phyloP scores from a whole-genome alignment of 108 stramenopile genomes.

The Conticribra guillardii region DNA sequence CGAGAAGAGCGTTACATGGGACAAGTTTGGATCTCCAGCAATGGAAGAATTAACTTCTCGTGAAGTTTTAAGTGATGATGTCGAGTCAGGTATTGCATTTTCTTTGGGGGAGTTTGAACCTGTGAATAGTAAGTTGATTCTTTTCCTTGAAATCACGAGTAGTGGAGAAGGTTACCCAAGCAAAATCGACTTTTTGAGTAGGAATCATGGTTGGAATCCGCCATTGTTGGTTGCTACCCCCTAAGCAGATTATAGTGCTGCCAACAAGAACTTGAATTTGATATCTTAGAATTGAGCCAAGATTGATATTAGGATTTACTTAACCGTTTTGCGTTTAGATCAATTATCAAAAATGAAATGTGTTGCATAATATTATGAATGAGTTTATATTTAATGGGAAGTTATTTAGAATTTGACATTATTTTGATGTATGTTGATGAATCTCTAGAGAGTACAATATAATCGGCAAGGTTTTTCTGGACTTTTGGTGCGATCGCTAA shows the following conservation, averaged over 20 bases:
- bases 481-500: too few relatives aligned
- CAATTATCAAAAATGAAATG: too few relatives aligned
- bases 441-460: too few relatives aligned
- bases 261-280: too few relatives aligned
- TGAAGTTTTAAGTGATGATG: background rate
- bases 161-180: constrained; percentile 10
- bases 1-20: constrained; percentile 21
- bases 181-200: constrained; percentile 14
- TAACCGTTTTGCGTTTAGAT: too few relatives aligned
- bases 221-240: constrained; percentile 14
- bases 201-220: constrained; percentile 10
- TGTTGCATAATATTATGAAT: too few relatives aligned
- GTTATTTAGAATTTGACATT: too few relatives aligned
- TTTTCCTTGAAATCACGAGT: constrained; percentile 23
- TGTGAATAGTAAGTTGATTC: constrained; percentile 1
- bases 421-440: too few relatives aligned
- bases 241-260: background rate
- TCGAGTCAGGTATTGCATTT: constrained; percentile 1
- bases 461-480: too few relatives aligned
- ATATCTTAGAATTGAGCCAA: too few relatives aligned
- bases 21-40: constrained; percentile 13
- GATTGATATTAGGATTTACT: too few relatives aligned
- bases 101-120: constrained; percentile 6
- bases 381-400: too few relatives aligned
- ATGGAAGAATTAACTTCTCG: background rate